phyloP scores from a whole-genome alignment of 2,329 filamentous ascomycete species.

The Bisporella sp. region DNA sequence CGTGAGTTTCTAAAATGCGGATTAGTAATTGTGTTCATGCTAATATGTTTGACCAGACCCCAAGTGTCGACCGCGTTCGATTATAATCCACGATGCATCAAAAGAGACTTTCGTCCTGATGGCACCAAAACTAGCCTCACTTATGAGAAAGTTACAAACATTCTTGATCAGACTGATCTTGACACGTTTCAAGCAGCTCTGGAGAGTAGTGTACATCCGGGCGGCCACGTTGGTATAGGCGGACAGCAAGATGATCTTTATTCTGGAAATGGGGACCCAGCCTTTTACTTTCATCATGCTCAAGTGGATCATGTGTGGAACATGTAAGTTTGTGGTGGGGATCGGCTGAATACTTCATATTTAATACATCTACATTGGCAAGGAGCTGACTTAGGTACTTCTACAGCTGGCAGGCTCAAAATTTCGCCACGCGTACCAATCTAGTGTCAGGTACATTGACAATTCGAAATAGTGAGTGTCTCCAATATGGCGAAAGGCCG shows the following conservation, averaged over 20 bases:
- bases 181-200: not conserved
- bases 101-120: conserved; percentile 30
- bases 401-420: conserved; percentile 1
- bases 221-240: conserved; percentile 34
- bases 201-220: conserved; percentile 14
- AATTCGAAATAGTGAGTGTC: conserved; percentile 1
- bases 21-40: too few species aligned
- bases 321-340: not conserved
- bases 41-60: not conserved
- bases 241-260: conserved; percentile 37
- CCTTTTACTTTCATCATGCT: conserved; percentile 37
- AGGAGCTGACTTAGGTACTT: not conserved
- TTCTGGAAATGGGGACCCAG: conserved; percentile 36
- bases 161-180: conserved; percentile 17
- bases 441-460: conserved; percentile 2
- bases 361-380: not conserved
- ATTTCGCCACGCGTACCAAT: not conserved
- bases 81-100: conserved; percentile 34
- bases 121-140: conserved; percentile 24
- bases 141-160: conserved; percentile 29
- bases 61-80: conserved; percentile 3
- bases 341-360: not conserved
- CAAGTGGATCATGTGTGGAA: conserved; percentile 30
- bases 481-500: not conserved
- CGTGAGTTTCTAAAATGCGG: not conserved